phyloP scores from a whole-genome alignment of 805 yeast species.

The Nakazawaea holstii region DNA sequence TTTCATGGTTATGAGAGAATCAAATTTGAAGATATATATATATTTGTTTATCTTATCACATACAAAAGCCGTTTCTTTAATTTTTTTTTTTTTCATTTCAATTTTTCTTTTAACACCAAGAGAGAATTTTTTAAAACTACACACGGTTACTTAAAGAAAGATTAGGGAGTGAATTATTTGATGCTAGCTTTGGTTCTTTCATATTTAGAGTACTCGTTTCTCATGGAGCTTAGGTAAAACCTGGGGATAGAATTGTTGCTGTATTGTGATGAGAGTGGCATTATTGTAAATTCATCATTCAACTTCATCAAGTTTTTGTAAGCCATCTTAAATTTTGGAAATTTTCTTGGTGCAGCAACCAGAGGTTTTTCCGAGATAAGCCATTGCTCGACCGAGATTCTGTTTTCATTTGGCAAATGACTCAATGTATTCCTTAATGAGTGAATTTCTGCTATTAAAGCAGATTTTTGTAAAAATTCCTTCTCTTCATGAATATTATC shows the following conservation, averaged over 20 bases:
- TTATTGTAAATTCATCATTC: background rate
- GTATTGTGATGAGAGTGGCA: background rate
- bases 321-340: background rate
- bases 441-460: slow-evolving; percentile 39
- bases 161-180: background rate
- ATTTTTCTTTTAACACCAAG: too few species aligned
- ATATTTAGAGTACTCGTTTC: background rate
- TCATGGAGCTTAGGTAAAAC: background rate
- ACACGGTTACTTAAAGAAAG: background rate
- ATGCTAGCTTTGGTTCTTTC: background rate
- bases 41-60: background rate
- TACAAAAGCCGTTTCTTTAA: background rate
- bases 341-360: slow-evolving; percentile 11
- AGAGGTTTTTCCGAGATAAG: background rate
- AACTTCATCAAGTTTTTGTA: slow-evolving; percentile 3
- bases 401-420: background rate
- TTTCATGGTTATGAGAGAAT: background rate
- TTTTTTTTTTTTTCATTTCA: too few species aligned
- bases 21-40: background rate
- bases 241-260: background rate
- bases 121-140: too few species aligned
- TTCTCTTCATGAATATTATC: slow-evolving; percentile 28
- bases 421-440: slow-evolving; percentile 31
- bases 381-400: background rate
- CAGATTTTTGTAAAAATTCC: slow-evolving; percentile 26